phyloP scores from a whole-genome alignment of 2,329 filamentous ascomycete genomes.

The Thelonectria discophora region DNA sequence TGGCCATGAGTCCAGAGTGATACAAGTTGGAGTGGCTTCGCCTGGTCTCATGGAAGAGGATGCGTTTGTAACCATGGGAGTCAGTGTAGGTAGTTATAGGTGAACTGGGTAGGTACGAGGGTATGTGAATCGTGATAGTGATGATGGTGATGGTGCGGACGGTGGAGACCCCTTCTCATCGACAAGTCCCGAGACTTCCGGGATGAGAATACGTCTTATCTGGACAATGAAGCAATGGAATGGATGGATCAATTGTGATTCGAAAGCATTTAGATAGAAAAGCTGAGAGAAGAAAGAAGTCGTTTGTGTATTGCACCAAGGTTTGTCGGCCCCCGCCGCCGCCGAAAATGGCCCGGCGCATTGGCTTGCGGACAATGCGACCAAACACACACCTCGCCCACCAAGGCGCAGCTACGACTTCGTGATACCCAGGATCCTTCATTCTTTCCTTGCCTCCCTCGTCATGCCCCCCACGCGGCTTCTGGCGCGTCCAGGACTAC shows the following conservation, averaged over 20 bases:
- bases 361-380: neutral
- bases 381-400: neutral
- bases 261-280: too few species aligned
- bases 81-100: neutral
- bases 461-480: constrained; percentile 32
- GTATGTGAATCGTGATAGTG: neutral
- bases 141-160: neutral
- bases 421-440: neutral
- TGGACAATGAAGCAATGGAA: neutral
- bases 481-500: constrained; percentile 5
- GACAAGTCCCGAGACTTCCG: neutral
- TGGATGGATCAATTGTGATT: neutral
- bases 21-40: neutral
- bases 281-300: too few species aligned
- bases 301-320: too few species aligned
- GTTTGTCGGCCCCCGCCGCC: too few species aligned
- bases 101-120: neutral
- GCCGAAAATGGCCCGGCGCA: neutral
- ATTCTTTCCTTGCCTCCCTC: neutral
- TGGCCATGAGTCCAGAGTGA: neutral
- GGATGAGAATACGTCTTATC: neutral
- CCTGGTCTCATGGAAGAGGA: neutral
- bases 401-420: neutral
- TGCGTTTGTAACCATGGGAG: too few species aligned
- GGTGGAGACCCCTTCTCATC: neutral